Evolutionary conservation across 2,329 filamentous ascomycete species (phyloP), one percentile per base, ranked within the genome.

Genomic region (Aspergillus arachidicola): DNA sequence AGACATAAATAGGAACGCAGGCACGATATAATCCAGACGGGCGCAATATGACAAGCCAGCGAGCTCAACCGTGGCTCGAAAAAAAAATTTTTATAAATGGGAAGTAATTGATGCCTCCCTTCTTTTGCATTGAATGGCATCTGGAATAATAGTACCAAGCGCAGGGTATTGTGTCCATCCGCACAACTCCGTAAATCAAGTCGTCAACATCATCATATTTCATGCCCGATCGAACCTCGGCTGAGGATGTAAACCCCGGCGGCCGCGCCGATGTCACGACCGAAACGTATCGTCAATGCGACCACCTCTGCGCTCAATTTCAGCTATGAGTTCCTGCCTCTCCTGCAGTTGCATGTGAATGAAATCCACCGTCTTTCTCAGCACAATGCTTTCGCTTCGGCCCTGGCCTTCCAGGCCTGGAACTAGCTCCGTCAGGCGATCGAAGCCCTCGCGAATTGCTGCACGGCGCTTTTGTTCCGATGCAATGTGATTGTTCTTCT

Each of bases 321-420:
- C 80, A 30, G 83, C 79, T 59, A 91, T 81, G 61, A 92, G 77
- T 28, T 81, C 78, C 60, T 85, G 82, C 21, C 89, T 83, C 73
- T 87, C 84, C 55, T 83, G 79, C 10, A 92, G 77, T 73, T 89
- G 82, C 64, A 87, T 79, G 48, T 82, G 82, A 72, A 91, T 89
- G 66, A 84, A 90, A 16, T 89, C 87, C 34, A 91, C 86, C 0
- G 89, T 91, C 67, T 85, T 85, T 66, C 89, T 87, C 26, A 97
- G 83, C n/a, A 97, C 92, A 21, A 93, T 83, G 32, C 91, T 92
- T 76, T 97, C 93, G 67, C 92, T 95, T 53, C 93, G 88, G 1
- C 91, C 93, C 72, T 94, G 91, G 0, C 93, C 93, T 71, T 92
- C 86, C 59, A 96, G 84, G 0, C 91, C 92, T 0, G 93, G 93